phyloP scores from a whole-genome alignment of 345 rosid genomes.

The Noccaea caerulescens region DNA sequence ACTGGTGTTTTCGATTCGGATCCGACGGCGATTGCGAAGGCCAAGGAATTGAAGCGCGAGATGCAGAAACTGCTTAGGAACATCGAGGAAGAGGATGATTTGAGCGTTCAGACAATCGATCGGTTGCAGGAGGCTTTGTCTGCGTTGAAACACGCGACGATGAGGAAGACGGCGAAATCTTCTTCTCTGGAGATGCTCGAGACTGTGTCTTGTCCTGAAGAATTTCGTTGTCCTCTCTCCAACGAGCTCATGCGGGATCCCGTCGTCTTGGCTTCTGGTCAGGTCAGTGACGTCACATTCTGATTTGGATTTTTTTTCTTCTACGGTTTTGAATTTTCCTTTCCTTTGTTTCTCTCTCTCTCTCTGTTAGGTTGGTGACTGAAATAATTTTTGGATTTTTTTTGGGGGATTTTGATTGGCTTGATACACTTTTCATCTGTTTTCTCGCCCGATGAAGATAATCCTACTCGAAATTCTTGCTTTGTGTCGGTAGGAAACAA shows the following conservation, averaged over 20 bases:
- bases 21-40: conserved; percentile 63
- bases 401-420: conserved; percentile 11
- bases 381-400: not conserved
- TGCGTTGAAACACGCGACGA: conserved; percentile 58
- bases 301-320: not conserved
- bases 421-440: conserved; percentile 16
- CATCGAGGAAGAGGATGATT: conserved; percentile 66
- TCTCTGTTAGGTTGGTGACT: conserved; percentile 16
- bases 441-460: conserved; percentile 10
- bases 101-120: conserved; percentile 56
- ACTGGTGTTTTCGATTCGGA: conserved; percentile 64
- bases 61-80: conserved; percentile 63
- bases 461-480: not conserved
- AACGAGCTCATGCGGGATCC: conserved; percentile 94
- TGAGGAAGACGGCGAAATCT: conserved; percentile 52
- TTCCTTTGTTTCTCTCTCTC: not conserved
- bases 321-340: conserved; percentile 9
- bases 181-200: conserved; percentile 54
- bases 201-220: conserved; percentile 68
- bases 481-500: not conserved
- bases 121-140: conserved; percentile 65
- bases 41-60: conserved; percentile 72
- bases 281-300: conserved; percentile 53
- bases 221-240: conserved; percentile 84
- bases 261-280: conserved; percentile 84